Conservation (phyloP, 805 yeast genomes). For the Torulaspora gathmanii region DNA sequence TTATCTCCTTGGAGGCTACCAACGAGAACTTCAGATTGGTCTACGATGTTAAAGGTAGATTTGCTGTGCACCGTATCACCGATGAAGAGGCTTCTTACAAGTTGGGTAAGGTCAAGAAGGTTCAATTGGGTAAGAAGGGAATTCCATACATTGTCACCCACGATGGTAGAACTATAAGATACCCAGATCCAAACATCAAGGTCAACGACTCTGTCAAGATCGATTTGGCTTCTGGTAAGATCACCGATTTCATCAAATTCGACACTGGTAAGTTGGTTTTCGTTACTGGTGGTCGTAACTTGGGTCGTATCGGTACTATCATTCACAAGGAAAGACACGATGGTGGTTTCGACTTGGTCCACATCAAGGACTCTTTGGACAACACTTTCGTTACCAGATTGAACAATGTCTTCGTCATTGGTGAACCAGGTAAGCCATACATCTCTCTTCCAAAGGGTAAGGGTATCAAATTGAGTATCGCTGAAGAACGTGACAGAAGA, state of each 20-base stretch:
- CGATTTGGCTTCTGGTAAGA: conserved; percentile 94
- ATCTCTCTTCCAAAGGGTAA: conserved; percentile 97
- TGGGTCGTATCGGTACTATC: conserved; percentile 96
- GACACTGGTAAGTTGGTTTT: conserved; percentile 89
- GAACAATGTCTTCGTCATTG: conserved; percentile 87
- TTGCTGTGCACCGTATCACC: conserved; percentile 98
- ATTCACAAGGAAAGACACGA: conserved; percentile 96
- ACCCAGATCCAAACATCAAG: conserved; percentile 97
- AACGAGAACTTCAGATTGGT: conserved; percentile 99
- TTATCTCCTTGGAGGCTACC: conserved; percentile 94
- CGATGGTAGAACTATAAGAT: conserved; percentile 99
- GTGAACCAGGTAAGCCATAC: conserved; percentile 93
- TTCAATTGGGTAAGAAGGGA: conserved; percentile 97
- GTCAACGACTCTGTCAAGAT: conserved; percentile 97
- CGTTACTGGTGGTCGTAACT: conserved; percentile 97
- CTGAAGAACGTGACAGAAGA: conserved; percentile 98
- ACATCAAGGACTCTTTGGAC: conserved; percentile 91
- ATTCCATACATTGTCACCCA: conserved; percentile 98
- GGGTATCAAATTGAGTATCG: conserved; percentile 93
- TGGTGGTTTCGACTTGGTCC: conserved; percentile 97
- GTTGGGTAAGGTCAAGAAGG: conserved; percentile 97
- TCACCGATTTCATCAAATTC: conserved; percentile 81
- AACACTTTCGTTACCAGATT: conserved; percentile 95
- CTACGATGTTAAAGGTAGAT: conserved; percentile 98
- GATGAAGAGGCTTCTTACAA: conserved; percentile 98